Conservation (phyloP, 2,329 filamentous ascomycete genomes). For the Boeremia exigua region DNA sequence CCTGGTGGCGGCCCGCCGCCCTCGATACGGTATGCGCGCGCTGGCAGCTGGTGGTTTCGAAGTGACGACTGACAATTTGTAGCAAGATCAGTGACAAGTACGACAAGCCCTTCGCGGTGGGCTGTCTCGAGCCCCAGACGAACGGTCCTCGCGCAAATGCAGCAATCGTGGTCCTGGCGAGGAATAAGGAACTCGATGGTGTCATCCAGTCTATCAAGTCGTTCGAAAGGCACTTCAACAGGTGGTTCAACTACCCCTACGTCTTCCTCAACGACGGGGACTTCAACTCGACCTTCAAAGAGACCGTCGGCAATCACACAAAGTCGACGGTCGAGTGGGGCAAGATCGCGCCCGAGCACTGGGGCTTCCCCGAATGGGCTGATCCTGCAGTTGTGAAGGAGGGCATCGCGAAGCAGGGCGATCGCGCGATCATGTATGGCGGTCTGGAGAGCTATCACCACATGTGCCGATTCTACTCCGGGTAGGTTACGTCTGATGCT, state of each 20-base stretch:
- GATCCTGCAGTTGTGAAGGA: conserved; percentile 93
- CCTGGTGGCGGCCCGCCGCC: conserved; percentile 87
- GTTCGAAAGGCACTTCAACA: conserved; percentile 97
- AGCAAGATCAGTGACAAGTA: conserved; percentile 97
- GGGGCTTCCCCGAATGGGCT: conserved; percentile 97
- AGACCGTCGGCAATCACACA: conserved; percentile 88
- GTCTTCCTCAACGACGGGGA: conserved; percentile 98
- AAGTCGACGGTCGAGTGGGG: conserved; percentile 88
- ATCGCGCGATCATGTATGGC: conserved; percentile 98
- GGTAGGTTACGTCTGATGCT: conserved; percentile 61
- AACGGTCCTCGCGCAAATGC: conserved; percentile 85
- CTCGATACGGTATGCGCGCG: conserved; percentile 74
- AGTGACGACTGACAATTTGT: conserved; percentile 28
- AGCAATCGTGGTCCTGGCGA: conserved; percentile 91
- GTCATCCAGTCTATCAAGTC: conserved; percentile 97
- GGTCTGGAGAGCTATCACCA: conserved; percentile 98
- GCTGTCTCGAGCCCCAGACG: conserved; percentile 80
- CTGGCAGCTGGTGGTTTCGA: neutral
- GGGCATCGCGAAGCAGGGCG: conserved; percentile 94
- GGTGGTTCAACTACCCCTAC: conserved; percentile 98
- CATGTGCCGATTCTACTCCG: conserved; percentile 99
- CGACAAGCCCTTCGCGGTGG: conserved; percentile 93
- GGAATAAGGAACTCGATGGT: conserved; percentile 95
- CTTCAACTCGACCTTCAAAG: conserved; percentile 93
- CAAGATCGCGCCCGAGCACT: conserved; percentile 87